Evolutionary conservation across 1,284 basidiomycete genomes (phyloP), one percentile per base, ranked within the genome.

Genomic region (Singerocomus inundabilis): DNA sequence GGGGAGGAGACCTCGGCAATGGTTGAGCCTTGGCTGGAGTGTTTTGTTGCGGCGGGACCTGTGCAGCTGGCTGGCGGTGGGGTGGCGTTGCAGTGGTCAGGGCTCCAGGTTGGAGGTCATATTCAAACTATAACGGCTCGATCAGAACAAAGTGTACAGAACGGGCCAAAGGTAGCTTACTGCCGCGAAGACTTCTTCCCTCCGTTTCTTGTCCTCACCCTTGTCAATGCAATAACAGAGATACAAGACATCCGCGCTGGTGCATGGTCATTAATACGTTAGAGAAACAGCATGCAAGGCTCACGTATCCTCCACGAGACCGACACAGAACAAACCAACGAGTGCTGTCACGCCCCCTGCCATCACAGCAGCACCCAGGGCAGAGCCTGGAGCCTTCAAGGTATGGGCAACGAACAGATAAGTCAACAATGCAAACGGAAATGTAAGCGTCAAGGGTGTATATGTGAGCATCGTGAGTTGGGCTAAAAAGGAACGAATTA

Each of bases 371-470:
- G 91, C 88, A 6, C 85, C 77, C 5, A 92, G 76, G 0, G 93
- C 93, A 58, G 88, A 82, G 34, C 84, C 71, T 0, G 92, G 91
- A 12, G 85, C 85, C n/a, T 70, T 70, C 24, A 95, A 72, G 0
- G 88, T 86, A 66, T 94, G 93, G 5, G 91, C 87, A 37, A 91
- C 90, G 60, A 94, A 94, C 4, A 97, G 70, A 66, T 95, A 97
- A 0, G 91, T 91, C 11, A 81, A 75, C 31, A 94, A 73, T 1
- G 90, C 86, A 48, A 91, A 91, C 10, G 92, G 88, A 57, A 93
- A 79, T 45, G 79, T 84, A 44, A 94, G 73, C 0, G 88, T 88
- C 39, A 93, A 72, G 5, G 92, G 90, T 9, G 88, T 83, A 29
- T 93, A 78, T 13, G 89, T 90, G 59, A 95, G 78, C 47, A 94